Evolutionary conservation across 805 yeast species (phyloP).

Genomic region (Yamadazyma ubonensis): DNA sequence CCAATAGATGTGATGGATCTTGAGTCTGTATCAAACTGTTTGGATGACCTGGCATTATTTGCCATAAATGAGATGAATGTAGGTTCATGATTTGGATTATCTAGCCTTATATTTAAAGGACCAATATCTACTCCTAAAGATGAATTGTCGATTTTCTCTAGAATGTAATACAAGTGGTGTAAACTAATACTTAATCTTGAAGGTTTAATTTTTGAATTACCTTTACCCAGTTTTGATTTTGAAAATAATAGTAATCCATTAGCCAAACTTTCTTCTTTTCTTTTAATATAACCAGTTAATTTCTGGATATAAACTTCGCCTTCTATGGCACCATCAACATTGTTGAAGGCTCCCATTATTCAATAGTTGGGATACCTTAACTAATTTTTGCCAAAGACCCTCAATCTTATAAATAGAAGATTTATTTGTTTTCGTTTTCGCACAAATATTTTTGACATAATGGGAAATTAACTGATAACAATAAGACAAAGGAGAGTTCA

Average conservation of each 20-base stretch:
- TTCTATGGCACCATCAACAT: conserved; percentile 42
- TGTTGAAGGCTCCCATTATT: conserved; percentile 31
- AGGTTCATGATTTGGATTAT: conserved; percentile 54
- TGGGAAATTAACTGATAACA: too few relatives aligned
- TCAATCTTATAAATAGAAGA: conserved; percentile 2
- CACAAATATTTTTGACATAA: conserved; percentile 2
- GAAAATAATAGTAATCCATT: conserved; percentile 57
- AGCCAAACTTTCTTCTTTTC: conserved; percentile 59
- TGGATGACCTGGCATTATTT: conserved; percentile 47
- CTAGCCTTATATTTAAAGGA: conserved; percentile 59
- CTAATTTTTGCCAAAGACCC: neutral
- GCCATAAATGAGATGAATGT: conserved; percentile 59
- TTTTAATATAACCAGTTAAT: conserved; percentile 50
- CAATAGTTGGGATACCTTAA: neutral
- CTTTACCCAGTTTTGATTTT: conserved; percentile 25
- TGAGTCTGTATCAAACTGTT: conserved; percentile 43
- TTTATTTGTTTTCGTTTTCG: conserved; percentile 7
- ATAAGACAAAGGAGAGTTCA: neutral
- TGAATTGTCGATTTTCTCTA: conserved; percentile 55
- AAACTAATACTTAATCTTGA: conserved; percentile 56
- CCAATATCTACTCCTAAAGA: conserved; percentile 53
- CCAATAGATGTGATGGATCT: conserved; percentile 57
- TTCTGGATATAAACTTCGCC: conserved; percentile 59
- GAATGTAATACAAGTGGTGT: conserved; percentile 61
- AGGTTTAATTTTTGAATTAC: conserved; percentile 42